phyloP scores from a whole-genome alignment of 805 yeast species.

The Blastobotrys peoriensis region DNA sequence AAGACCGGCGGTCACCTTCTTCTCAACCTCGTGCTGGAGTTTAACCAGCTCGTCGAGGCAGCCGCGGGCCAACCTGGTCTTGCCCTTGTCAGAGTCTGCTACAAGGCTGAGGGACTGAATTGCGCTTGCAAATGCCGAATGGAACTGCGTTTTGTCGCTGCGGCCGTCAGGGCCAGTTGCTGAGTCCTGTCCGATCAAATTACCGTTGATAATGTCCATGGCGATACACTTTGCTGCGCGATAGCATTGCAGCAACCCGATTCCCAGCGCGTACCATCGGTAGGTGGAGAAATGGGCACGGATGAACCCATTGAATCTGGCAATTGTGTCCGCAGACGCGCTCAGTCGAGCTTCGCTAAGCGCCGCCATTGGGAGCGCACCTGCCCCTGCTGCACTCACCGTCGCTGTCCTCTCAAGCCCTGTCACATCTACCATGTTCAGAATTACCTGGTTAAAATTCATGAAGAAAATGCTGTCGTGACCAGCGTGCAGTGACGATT shows the following conservation, averaged over 20 bases:
- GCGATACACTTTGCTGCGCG: not conserved
- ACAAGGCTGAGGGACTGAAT: not conserved
- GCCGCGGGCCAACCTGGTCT: not conserved
- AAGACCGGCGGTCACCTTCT: too few species aligned
- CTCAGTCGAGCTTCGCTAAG: not conserved
- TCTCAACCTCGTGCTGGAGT: not conserved
- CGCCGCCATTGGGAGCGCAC: not conserved
- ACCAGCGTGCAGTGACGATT: not conserved
- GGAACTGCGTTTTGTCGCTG: not conserved
- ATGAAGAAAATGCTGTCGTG: not conserved
- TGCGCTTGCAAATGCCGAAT: not conserved
- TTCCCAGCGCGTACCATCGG: not conserved
- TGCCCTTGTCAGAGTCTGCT: not conserved
- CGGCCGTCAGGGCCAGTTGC: too few species aligned
- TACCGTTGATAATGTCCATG: not conserved
- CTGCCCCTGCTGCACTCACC: too few species aligned
- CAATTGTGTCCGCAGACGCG: not conserved
- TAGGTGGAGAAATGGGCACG: not conserved
- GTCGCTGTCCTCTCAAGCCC: too few species aligned
- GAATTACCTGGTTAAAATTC: not conserved
- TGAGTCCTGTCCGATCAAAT: too few species aligned
- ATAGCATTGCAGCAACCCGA: not conserved
- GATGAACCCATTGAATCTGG: not conserved
- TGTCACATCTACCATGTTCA: not conserved
- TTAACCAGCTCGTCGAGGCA: not conserved